Evolutionary conservation across 73 alveolate species (phyloP), one percentile per base, ranked within the genome.

Genomic region (Paramecium primaurelia): DNA sequence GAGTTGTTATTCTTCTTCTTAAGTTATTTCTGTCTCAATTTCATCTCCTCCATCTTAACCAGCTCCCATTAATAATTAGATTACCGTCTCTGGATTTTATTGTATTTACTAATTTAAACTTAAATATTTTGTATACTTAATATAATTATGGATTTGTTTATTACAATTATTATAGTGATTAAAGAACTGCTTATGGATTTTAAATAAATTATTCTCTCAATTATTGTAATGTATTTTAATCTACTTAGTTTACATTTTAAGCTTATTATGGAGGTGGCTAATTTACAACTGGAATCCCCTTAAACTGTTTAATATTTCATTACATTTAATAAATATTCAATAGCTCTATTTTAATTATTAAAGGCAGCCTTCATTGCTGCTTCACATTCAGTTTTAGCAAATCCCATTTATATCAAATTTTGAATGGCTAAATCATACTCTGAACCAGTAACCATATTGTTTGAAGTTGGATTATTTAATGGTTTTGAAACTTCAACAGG

Each of bases 351-450:
- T 22, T 86, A 40, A 38, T 87, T 87, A 86, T 87, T 64, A 51
- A 42, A 87, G 18, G 93, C 93, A 14, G 93, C 93, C 38, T 68
- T 87, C 88, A 87, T 64, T 40, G 93, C 93, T 38, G 59, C 58
- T 16, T 58, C 47, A 64, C 84, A 40, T 20, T 87, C 42, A n/a
- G 86, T 6, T 68, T 86, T 87, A 32, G 60, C 89, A 36, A 87
- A 87, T 42, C 93, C 93, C 93, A 87, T 87, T 12, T 36, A 36
- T 20, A 64, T 58, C 58, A 87, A 59, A 40, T 87, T 80, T 22
- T 36, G 14, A 26, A 87, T 87, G 12, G 84, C 86, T n/a, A 5
- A 88, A 59, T 87, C 93, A 59, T 64, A 87, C 37, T 59, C 93
- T 16, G 26, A 18, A 37, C 93, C 93, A 20, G 49, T 28, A 2